Conservation (phyloP, 495 filamentous ascomycete genomes). For the Xylaria sp. region DNA sequence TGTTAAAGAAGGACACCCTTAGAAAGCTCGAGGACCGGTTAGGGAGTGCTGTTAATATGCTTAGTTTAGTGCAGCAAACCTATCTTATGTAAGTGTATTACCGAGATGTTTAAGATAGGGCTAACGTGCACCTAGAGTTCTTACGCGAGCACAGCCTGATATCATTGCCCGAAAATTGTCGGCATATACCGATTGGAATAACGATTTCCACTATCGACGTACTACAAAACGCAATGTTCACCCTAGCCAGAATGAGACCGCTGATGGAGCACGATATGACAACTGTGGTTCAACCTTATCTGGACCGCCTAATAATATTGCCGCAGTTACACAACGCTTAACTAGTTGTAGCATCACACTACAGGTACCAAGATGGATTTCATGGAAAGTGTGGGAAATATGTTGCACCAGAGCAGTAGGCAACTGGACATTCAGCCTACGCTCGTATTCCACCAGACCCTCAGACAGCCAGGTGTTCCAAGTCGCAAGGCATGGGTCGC, state of each 20-base stretch:
- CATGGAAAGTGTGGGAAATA: background rate
- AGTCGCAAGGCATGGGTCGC: background rate
- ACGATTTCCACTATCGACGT: background rate
- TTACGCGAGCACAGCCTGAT: background rate
- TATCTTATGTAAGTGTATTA: background rate
- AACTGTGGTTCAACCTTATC: too few relatives aligned
- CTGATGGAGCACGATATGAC: background rate
- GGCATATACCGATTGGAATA: background rate
- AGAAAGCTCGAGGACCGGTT: background rate
- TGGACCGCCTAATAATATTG: too few relatives aligned
- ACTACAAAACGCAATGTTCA: background rate
- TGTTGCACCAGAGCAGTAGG: background rate
- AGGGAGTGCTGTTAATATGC: background rate
- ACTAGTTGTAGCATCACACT: background rate
- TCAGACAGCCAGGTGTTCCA: background rate
- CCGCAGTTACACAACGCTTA: background rate
- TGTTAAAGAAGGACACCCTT: background rate
- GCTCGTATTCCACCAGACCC: constrained; percentile 4
- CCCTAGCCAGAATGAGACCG: background rate
- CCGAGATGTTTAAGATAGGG: background rate
- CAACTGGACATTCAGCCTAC: background rate
- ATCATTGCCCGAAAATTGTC: background rate
- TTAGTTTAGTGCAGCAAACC: background rate
- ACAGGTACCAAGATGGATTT: background rate
- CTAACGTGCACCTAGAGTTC: background rate